Conservation (phyloP, 345 rosid genomes). For the Ricinus communis region DNA sequence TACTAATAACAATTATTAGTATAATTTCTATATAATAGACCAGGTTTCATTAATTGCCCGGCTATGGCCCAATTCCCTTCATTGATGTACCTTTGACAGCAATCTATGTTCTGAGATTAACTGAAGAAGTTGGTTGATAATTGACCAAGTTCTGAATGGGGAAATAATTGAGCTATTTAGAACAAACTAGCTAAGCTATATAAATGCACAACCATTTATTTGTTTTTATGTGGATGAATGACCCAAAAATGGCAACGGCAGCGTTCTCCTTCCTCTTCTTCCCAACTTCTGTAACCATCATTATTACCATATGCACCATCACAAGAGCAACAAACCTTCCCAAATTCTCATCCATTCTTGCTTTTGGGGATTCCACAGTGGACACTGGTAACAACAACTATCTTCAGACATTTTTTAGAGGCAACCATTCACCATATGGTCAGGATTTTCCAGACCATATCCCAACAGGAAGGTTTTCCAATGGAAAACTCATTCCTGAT, state of each 20-base stretch:
- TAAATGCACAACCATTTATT: too few relatives aligned
- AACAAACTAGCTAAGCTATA: too few relatives aligned
- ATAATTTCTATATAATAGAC: too few relatives aligned
- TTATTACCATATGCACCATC: not conserved
- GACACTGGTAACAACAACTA: slow-evolving; percentile 50
- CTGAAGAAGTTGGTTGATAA: too few relatives aligned
- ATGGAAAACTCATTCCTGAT: slow-evolving; percentile 49
- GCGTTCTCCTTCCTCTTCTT: not conserved
- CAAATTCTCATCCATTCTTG: slow-evolving; percentile 28
- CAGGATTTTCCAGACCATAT: slow-evolving; percentile 31
- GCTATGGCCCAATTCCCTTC: too few relatives aligned
- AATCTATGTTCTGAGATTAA: too few relatives aligned
- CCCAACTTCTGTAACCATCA: not conserved
- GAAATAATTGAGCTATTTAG: too few relatives aligned
- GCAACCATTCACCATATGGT: slow-evolving; percentile 46
- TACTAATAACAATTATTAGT: too few relatives aligned
- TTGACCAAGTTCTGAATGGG: too few relatives aligned
- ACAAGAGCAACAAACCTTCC: not conserved
- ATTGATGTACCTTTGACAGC: too few relatives aligned
- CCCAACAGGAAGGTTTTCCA: slow-evolving; percentile 51
- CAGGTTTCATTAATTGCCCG: too few relatives aligned
- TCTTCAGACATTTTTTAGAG: slow-evolving; percentile 19
- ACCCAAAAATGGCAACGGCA: not conserved
- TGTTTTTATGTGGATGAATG: too few relatives aligned
- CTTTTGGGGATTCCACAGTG: slow-evolving; percentile 42